Conservation (phyloP, 371 early-diverging fungal species). For the Rhizopus delemar region DNA sequence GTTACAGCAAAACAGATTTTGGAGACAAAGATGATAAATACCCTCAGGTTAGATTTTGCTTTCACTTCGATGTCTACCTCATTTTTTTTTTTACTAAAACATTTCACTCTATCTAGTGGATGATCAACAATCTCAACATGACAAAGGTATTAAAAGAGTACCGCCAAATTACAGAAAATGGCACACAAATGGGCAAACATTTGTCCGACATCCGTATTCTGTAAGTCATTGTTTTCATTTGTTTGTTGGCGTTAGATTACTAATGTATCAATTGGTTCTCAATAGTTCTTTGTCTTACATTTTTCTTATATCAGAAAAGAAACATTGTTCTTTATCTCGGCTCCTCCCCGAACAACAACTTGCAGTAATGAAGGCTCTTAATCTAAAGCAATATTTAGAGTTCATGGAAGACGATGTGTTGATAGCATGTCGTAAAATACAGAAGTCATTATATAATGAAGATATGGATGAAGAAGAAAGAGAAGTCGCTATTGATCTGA, state of each 20-base stretch:
- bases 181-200: slow-evolving; percentile 4
- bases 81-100: no score
- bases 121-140: no score
- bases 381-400: slow-evolving; percentile 5
- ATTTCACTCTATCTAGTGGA: no score
- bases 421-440: slow-evolving; percentile 7
- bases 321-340: slow-evolving; percentile 5
- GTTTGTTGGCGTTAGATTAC: neutral
- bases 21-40: no score
- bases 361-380: neutral
- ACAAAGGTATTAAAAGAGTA: neutral
- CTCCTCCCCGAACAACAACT: slow-evolving; percentile 6
- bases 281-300: slow-evolving; percentile 8
- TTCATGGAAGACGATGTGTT: slow-evolving; percentile 8
- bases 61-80: no score
- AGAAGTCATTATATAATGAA: slow-evolving; percentile 4
- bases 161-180: neutral
- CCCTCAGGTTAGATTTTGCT: no score
- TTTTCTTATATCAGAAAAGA: slow-evolving; percentile 2
- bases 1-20: no score
- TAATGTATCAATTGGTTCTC: slow-evolving; percentile 6
- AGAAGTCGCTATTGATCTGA: slow-evolving; percentile 8
- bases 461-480: slow-evolving; percentile 6
- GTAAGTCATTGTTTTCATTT: slow-evolving; percentile 10
- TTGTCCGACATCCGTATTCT: slow-evolving; percentile 6